Conservation (phyloP, 306 rosid genomes). For the Citrullus colocynthis region DNA sequence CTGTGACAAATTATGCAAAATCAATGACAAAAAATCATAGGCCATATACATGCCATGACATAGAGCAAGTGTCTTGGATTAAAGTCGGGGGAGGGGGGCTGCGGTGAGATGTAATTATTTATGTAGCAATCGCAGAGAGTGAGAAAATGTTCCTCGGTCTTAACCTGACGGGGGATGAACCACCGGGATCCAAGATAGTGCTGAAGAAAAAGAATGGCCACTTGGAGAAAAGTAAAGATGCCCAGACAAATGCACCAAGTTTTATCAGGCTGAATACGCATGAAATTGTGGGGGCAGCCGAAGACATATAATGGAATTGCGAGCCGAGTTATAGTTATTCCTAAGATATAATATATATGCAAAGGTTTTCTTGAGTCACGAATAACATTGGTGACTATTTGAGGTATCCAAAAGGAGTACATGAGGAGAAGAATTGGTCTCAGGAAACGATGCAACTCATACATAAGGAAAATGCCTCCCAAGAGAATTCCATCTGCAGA, state of each 20-base stretch:
- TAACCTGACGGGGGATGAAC: slow-evolving; percentile 98
- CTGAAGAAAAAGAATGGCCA: slow-evolving; percentile 77
- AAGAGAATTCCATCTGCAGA: slow-evolving; percentile 89
- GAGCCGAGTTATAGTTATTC: slow-evolving; percentile 75
- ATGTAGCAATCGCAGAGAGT: background rate
- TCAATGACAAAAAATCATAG: background rate
- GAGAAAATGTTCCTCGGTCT: slow-evolving; percentile 1
- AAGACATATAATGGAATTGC: slow-evolving; percentile 76
- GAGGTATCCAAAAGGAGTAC: slow-evolving; percentile 97
- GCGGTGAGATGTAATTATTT: background rate
- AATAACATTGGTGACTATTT: slow-evolving; percentile 68
- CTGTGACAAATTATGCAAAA: slow-evolving; percentile 30
- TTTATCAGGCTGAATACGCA: slow-evolving; percentile 71
- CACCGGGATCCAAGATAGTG: slow-evolving; percentile 91
- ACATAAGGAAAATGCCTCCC: slow-evolving; percentile 96
- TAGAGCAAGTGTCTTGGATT: background rate
- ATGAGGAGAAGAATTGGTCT: slow-evolving; percentile 71
- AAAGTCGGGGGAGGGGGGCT: background rate
- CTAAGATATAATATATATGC: slow-evolving; percentile 89
- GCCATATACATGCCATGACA: background rate
- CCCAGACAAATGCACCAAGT: slow-evolving; percentile 67
- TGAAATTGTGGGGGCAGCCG: slow-evolving; percentile 93
- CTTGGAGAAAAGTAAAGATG: slow-evolving; percentile 61
- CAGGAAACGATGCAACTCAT: slow-evolving; percentile 78
- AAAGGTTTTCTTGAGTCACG: slow-evolving; percentile 93